Percentiles rank a stretch among this genome's conserved stretches.
Conservation (phyloP, 306 rosid species). For the Bauhinia variegata region DNA sequence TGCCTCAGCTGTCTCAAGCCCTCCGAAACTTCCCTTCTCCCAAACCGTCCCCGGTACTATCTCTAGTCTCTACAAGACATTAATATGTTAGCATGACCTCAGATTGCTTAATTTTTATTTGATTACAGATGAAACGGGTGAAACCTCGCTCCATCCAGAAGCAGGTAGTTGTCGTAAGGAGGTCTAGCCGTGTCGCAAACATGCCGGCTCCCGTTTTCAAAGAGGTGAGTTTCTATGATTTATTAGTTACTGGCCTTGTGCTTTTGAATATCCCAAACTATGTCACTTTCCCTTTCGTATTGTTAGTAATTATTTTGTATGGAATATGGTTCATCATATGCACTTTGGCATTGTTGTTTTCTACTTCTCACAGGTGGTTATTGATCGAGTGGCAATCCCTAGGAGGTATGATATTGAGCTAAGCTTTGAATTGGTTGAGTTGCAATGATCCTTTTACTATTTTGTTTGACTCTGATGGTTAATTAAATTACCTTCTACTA, state of each 20-base stretch:
- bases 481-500: background rate
- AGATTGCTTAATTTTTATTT: background rate
- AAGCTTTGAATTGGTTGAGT: background rate
- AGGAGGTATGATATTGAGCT: constrained; percentile 45
- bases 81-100: background rate
- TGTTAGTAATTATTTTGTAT: background rate
- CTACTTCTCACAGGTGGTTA: constrained; percentile 40
- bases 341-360: background rate
- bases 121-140: constrained; percentile 46
- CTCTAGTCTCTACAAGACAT: background rate
- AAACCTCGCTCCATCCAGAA: constrained; percentile 51
- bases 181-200: constrained; percentile 75
- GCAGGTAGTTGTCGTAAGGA: constrained; percentile 59
- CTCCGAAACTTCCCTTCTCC: constrained; percentile 53
- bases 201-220: constrained; percentile 65
- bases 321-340: too few species aligned
- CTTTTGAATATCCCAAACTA: background rate
- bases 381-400: constrained; percentile 55
- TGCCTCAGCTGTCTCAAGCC: constrained; percentile 61
- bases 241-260: background rate
- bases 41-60: constrained; percentile 52
- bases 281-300: background rate
- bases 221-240: constrained; percentile 42
- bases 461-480: background rate
- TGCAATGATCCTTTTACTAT: background rate